phyloP scores from a whole-genome alignment of 768 basidiomycete species.

The Infundibulicybe gibba region DNA sequence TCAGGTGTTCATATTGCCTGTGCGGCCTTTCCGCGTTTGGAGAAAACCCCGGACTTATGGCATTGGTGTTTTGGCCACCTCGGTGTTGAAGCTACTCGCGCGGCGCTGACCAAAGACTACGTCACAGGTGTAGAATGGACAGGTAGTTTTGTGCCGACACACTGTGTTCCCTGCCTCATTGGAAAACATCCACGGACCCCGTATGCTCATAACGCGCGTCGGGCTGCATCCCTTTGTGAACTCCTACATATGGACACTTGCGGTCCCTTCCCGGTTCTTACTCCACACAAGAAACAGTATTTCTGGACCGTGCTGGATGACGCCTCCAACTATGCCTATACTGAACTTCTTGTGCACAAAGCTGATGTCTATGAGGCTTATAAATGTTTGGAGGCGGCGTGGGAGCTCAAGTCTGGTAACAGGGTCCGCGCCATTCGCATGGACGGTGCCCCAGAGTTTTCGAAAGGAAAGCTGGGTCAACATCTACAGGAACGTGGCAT shows the following conservation, averaged over 20 bases:
- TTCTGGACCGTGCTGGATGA: slow-evolving; percentile 14
- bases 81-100: slow-evolving; percentile 11
- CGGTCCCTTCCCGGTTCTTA: slow-evolving; percentile 15
- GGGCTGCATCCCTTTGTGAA: slow-evolving; percentile 6
- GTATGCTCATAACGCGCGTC: slow-evolving; percentile 5
- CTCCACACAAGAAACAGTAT: slow-evolving; percentile 8
- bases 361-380: slow-evolving; percentile 4
- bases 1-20: no score
- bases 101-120: slow-evolving; percentile 11
- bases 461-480: neutral
- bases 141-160: slow-evolving; percentile 1
- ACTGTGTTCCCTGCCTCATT: slow-evolving; percentile 19
- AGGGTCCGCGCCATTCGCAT: neutral
- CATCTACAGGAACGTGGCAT: slow-evolving; percentile 4
- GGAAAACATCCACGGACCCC: slow-evolving; percentile 16
- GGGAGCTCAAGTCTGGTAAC: neutral
- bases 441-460: neutral
- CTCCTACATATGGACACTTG: slow-evolving; percentile 21
- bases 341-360: slow-evolving; percentile 2
- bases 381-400: neutral
- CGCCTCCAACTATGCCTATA: slow-evolving; percentile 11
- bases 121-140: slow-evolving; percentile 9
- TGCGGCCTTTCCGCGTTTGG: no score
- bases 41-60: slow-evolving; percentile 11
- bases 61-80: slow-evolving; percentile 21